These are phyloP conservation scores for Furcasterigmium sp. DNA, from an alignment of 2,329 filamentous ascomycete genomes.

Conservation along the genomic window DNA sequence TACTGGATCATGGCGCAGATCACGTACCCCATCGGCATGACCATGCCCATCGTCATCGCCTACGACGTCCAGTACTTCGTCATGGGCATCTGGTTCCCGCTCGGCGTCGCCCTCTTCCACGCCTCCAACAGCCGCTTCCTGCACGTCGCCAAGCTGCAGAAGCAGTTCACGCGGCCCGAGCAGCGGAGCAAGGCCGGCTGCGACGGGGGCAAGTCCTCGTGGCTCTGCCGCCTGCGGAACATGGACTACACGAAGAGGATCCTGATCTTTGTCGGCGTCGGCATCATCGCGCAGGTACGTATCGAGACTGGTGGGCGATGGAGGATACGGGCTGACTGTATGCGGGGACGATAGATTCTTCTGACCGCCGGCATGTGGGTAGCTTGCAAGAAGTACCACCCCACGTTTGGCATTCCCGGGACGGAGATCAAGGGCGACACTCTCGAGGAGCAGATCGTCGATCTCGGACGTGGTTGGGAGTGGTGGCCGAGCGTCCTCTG, in stretches of 20 bases:
- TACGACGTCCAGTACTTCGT: constrained; percentile 52
- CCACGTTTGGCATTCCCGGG: constrained; percentile 38
- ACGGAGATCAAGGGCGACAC: constrained; percentile 24
- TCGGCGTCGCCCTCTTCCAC: constrained; percentile 62
- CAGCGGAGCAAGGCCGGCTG: constrained; percentile 13
- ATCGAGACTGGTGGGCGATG: no score
- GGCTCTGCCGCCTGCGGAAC: constrained; percentile 26
- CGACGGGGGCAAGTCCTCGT: constrained; percentile 21
- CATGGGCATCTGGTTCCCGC: constrained; percentile 59
- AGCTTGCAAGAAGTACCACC: constrained; percentile 53
- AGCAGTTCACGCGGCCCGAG: constrained; percentile 25
- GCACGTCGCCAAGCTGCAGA: constrained; percentile 31
- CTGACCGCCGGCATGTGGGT: constrained; percentile 50
- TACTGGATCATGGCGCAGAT: constrained; percentile 36
- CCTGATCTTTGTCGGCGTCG: constrained; percentile 38
- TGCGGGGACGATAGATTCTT: no score
- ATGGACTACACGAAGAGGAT: constrained; percentile 32
- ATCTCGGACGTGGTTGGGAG: constrained; percentile 47
- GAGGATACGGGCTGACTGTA: no score
- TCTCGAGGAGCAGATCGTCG: constrained; percentile 33
- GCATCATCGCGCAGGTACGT: constrained; percentile 43
- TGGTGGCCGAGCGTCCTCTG: constrained; percentile 54
- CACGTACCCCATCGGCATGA: constrained; percentile 33
- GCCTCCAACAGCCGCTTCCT: constrained; percentile 55
- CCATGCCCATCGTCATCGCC: constrained; percentile 31